Base-by-base conservation (phyloP, 176 grass and related monocot genomes). In the Secale cereale region DNA sequence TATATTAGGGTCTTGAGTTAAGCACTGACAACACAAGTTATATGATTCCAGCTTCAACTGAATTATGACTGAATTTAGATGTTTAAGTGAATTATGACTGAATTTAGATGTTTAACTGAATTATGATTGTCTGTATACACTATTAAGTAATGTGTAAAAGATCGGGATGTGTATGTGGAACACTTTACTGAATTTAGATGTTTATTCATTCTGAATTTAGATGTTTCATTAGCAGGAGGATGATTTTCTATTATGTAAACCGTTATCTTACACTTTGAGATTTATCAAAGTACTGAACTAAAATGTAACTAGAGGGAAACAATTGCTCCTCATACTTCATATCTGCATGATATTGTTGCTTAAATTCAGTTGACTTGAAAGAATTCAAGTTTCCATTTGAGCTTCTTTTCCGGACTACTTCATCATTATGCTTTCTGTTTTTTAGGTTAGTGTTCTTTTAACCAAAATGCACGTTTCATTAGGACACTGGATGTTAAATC, bases 401-500 rank as follows among this genome's bases (percentile, higher is more conserved):
- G 11, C 75, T 77, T 59, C 2, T 79, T 33, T 84, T 80, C 3
- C 4, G 13, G 16, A 59, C 30, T 80, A n/a, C 6, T 66, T 74
- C 79, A 16, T 72, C 10, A 7, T 57, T 63, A 6, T 3, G 29
- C 61, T 84, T 56, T 13, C n/a, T n/a, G 27, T 41, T 35, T 15
- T 2, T 48, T 20, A 45, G 9, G 62, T 26, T 40, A 35, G 22
- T 43, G 2, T 10, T 33, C 28, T 16, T 79, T 57, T 20, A 7
- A 72, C 11, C 59, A 36, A 87, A 11, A 52, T 57, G 54, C 39
- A 46, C 10, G 75, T 61, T 83, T 84, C 56, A 57, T 41, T 85
- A 97, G 95, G 93, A 90, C 33, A 90, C 83, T 59, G 74, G 70
- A 97, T 94, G 92, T 77, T 88, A 82, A 91, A 59, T 35, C 95